Base-by-base conservation (phyloP, 305 asterid species). In the Vinca major region DNA sequence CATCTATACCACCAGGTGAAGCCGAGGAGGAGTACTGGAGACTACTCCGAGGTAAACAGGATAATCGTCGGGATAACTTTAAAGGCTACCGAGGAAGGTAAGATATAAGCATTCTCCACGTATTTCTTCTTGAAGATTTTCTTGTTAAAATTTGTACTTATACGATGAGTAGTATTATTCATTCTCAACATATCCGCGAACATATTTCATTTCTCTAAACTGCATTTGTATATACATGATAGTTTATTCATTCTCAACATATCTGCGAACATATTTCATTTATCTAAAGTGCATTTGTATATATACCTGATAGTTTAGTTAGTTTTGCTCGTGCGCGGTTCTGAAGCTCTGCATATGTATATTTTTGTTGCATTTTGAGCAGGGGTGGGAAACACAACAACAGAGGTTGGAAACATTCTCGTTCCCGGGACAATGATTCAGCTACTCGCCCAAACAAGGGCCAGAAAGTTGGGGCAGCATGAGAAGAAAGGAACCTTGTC, bases 1-100 rank as follows among this genome's bases (percentile, higher is more conserved):
- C 36, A 47, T 64, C 47, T 63, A 0, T 16, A 7, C 65, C 10
- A 62, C 71, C 85, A 94, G 99, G 99, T 73, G 97, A 94, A 4
- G 93, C 96, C 0, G 99, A 94, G 89, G 88, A 77, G 81, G 95
- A 91, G 68, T 94, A 94, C 78, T 94, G 99, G 99, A 74, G 77
- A 66, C 65, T 70, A 66, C 86, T 94, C 66, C 90, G 94, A 43
- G 74, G 63, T 71, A 77, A 68, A 63, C 97, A 75, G 69, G 33
- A 26, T 26, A 26, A 26, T 26, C 73, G 69, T 68, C 87, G 92
- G 0, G 95, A 83, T 70, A 81, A 76, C 78, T 77, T 65, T 86
- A 86, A 79, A 78, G 79, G 80, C 76, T 70, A 79, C 81, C 92
- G 86, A 5, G 96, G 96, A 82, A 87, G 97, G 98, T 92, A 77